A percentile compares a stretch with the other conserved stretches of the same genome.
phyloP scores from a whole-genome alignment of 768 basidiomycete genomes.

The Trametes sanguinea region DNA sequence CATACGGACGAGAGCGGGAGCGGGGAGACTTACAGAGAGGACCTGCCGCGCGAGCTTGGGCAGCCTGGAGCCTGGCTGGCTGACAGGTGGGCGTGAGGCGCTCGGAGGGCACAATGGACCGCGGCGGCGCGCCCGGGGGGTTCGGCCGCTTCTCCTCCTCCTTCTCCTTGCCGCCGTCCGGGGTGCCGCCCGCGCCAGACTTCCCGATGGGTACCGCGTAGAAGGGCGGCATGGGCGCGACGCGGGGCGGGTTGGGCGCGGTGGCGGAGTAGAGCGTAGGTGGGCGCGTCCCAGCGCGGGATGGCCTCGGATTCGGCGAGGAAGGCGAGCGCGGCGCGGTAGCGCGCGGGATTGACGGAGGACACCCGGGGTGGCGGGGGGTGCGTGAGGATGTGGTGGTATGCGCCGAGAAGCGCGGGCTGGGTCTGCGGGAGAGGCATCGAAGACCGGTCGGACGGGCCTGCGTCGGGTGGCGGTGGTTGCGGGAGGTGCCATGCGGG shows the following conservation, averaged over 20 bases:
- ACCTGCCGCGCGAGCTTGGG: conserved; percentile 67
- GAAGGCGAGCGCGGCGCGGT: conserved; percentile 76
- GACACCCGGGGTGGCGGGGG: conserved; percentile 53
- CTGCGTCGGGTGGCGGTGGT: conserved; percentile 18
- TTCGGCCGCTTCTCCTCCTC: conserved; percentile 54
- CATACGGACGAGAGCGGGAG: too few species aligned
- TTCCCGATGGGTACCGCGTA: conserved; percentile 55
- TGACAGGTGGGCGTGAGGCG: conserved; percentile 66
- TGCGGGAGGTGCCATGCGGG: conserved; percentile 71
- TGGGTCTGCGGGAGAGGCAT: conserved; percentile 57
- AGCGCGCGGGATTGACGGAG: conserved; percentile 60
- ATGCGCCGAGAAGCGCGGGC: conserved; percentile 65
- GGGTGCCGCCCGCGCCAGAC: background rate
- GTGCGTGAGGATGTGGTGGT: conserved; percentile 77
- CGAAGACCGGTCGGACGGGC: conserved; percentile 13
- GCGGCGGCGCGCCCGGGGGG: conserved; percentile 39
- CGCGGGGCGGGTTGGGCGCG: conserved; percentile 61
- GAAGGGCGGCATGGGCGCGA: conserved; percentile 63
- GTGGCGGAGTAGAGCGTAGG: conserved; percentile 66
- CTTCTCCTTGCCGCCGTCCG: conserved; percentile 38
- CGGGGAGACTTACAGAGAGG: conserved; percentile 54
- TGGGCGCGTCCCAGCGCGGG: conserved; percentile 66
- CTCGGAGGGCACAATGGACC: conserved; percentile 45
- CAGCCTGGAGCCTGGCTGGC: conserved; percentile 63
- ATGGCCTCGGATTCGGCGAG: conserved; percentile 56